phyloP scores from a whole-genome alignment of 768 basidiomycete genomes.

The Lactifluus piperatus region DNA sequence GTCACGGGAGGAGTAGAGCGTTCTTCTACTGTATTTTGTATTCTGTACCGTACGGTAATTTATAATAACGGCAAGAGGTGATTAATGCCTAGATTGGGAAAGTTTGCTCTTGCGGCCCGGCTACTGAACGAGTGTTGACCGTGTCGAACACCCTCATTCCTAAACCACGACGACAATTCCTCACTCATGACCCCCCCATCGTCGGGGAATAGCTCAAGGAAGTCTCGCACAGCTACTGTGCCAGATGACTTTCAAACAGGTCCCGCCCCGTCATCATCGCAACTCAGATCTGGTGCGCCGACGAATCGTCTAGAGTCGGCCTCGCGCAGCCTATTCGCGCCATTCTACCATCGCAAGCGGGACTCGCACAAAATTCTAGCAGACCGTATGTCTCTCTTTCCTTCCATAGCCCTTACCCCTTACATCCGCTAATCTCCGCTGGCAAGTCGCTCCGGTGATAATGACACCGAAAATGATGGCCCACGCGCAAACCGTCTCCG shows the following conservation, averaged over 20 bases:
- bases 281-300: conserved; percentile 21
- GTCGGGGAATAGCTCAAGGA: conserved; percentile 17
- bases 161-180: not conserved
- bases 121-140: not conserved
- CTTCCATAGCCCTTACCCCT: conserved; percentile 1
- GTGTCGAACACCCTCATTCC: not conserved
- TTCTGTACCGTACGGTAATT: not conserved
- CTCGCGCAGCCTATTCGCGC: conserved; percentile 62
- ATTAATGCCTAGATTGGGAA: not conserved
- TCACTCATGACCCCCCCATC: conserved; percentile 23
- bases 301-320: conserved; percentile 47
- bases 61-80: no score
- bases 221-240: conserved; percentile 32
- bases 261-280: conserved; percentile 5
- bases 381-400: conserved; percentile 46
- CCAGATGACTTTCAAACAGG: conserved; percentile 29
- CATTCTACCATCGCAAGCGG: conserved; percentile 51
- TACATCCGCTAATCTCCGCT: not conserved
- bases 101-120: not conserved
- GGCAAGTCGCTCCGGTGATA: conserved; percentile 73
- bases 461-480: conserved; percentile 84
- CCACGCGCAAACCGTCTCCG: conserved; percentile 59
- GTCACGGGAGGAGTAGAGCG: conserved; percentile 29
- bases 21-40: not conserved
- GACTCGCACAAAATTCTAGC: conserved; percentile 68